phyloP scores from a whole-genome alignment of 257 asterid species.

The Solanum piurae region DNA sequence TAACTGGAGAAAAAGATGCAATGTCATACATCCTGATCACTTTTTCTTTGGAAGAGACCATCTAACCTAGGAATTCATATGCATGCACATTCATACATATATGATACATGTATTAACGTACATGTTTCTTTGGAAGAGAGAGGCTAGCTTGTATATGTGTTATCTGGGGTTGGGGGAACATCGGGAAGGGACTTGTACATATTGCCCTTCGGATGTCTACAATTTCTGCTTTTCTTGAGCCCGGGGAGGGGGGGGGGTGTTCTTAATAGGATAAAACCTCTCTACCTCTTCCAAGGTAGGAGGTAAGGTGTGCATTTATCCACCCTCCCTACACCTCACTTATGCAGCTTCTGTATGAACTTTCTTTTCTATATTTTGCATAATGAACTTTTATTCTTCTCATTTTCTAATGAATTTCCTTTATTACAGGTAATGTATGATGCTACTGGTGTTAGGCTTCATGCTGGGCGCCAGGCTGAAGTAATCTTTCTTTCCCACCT shows the following conservation, averaged over 20 bases:
- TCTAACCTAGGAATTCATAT: not conserved
- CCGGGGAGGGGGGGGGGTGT: not conserved
- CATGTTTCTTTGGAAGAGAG: not conserved
- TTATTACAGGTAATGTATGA: slow-evolving; percentile 87
- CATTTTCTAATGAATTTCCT: slow-evolving; percentile 13
- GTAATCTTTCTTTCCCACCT: slow-evolving; percentile 28
- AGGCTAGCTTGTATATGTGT: not conserved
- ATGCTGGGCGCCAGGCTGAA: slow-evolving; percentile 99
- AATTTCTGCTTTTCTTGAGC: not conserved
- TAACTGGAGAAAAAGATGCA: not conserved
- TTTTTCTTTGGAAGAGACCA: not conserved
- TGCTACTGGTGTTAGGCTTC: slow-evolving; percentile 92
- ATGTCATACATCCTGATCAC: not conserved
- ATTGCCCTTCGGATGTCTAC: not conserved
- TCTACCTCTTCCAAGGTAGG: not conserved
- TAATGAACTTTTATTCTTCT: not conserved
- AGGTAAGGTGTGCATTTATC: not conserved
- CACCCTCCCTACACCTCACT: not conserved
- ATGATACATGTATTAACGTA: not conserved
- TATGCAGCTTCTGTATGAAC: not conserved
- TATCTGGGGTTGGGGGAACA: not conserved
- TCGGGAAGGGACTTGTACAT: not conserved
- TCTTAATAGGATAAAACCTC: not conserved
- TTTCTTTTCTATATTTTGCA: not conserved
- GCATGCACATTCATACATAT: not conserved